phyloP scores from a whole-genome alignment of 768 basidiomycete species.

The Suillus subaureus region DNA sequence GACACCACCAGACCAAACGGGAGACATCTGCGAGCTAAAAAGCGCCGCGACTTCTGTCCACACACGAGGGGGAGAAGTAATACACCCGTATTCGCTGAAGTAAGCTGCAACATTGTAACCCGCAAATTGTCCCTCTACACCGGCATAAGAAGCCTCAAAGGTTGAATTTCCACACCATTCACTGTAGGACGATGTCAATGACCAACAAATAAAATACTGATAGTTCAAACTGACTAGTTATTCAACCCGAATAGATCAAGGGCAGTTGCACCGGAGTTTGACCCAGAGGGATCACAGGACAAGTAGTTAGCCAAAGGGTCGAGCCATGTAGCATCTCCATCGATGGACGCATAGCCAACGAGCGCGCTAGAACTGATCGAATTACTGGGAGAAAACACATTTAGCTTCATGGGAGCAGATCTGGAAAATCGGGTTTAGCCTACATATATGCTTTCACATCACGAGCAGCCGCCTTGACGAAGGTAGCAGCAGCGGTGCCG shows the following conservation, averaged over 20 bases:
- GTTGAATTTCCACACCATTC: constrained; percentile 80
- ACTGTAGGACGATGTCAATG: constrained; percentile 41
- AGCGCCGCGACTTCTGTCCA: constrained; percentile 83
- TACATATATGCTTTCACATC: constrained; percentile 86
- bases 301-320: constrained; percentile 76
- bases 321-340: constrained; percentile 66
- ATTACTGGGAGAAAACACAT: constrained; percentile 39
- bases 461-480: constrained; percentile 88
- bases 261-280: constrained; percentile 56
- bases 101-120: constrained; percentile 81
- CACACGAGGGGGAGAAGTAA: constrained; percentile 57
- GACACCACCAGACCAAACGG: constrained; percentile 86
- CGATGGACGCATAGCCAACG: constrained; percentile 85
- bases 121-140: constrained; percentile 54
- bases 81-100: constrained; percentile 88
- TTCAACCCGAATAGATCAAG: constrained; percentile 90
- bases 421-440: constrained; percentile 27
- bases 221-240: constrained; percentile 62
- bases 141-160: constrained; percentile 58
- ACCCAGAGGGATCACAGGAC: constrained; percentile 64
- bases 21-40: constrained; percentile 70
- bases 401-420: background rate
- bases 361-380: constrained; percentile 67
- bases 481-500: constrained; percentile 68
- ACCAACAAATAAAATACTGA: constrained; percentile 5